Evolutionary conservation across 352 stramenopile species (phyloP), one percentile per base, ranked within the genome.

Genomic region (Globisporangium irregulare): DNA sequence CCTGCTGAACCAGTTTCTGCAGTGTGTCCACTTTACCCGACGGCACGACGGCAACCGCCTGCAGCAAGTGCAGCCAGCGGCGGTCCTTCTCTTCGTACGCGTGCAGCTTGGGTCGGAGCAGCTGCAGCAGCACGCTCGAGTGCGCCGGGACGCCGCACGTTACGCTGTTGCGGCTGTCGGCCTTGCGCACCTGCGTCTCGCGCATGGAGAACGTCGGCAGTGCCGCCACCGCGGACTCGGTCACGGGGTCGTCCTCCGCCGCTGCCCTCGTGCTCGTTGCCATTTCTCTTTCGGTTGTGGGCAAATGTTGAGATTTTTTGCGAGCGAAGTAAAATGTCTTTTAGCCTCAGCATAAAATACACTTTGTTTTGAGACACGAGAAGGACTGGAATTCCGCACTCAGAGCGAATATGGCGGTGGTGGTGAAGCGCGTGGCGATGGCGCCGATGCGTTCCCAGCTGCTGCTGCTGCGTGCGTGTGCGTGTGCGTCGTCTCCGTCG

Each of bases 31-130:
- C 68, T 51, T 86, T 83, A 50, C 82, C 69, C 60, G 84, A 93
- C 15, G 87, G 87, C 65, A 93, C 77, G 8, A 80, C 63, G 2
- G 82, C 83, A 51, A 86, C 71, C 9, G 77, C 75, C 61, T 93
- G 80, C 53, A 94, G 74, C 69, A 91, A 65, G 29, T 91, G 84
- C 46, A 94, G 76, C 77, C 87, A 93, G 15, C 82, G 84, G 22
- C 75, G 60, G 63, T 93, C 87, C 12, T 79, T 80, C 70, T 90
- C 72, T 57, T 82, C 81, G 71, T 91, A 92, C 10, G 71, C 62
- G 72, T 90, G 80, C 54, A 63, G 64, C 6, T 66, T 69, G 22
- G 84, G 84, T 10, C 57, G 62, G 12, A 84, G 60, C 24, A 94
- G 65, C 50, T 78, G 78, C 38, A 93, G 74, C 60, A 94, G 69